phyloP scores from a whole-genome alignment of 306 rosid genomes.

The Medicago lupulina region DNA sequence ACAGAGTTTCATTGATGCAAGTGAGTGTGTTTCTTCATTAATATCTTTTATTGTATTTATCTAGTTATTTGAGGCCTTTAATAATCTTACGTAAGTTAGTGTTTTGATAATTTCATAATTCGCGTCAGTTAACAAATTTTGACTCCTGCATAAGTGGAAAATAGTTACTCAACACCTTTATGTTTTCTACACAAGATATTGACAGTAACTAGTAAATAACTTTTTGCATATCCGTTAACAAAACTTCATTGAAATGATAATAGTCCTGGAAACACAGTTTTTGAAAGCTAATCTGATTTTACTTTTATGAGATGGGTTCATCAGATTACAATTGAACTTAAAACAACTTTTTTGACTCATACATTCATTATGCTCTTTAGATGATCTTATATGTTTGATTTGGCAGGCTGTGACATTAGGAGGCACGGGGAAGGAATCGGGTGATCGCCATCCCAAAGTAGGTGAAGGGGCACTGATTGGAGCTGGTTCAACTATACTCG shows the following conservation, averaged over 20 bases:
- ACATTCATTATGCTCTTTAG: slow-evolving; percentile 30
- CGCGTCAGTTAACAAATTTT: slow-evolving; percentile 8
- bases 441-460: slow-evolving; percentile 93
- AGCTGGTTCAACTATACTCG: slow-evolving; percentile 85
- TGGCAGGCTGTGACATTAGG: slow-evolving; percentile 89
- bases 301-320: slow-evolving; percentile 18
- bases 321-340: background rate
- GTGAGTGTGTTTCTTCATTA: slow-evolving; percentile 58
- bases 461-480: slow-evolving; percentile 93
- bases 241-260: too few relatives aligned
- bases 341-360: background rate
- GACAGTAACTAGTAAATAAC: background rate
- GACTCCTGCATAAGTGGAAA: slow-evolving; percentile 26
- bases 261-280: background rate
- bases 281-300: slow-evolving; percentile 24
- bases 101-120: slow-evolving; percentile 20
- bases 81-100: slow-evolving; percentile 15
- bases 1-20: slow-evolving; percentile 96
- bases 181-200: too few relatives aligned
- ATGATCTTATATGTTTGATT: slow-evolving; percentile 35
- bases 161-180: too few relatives aligned
- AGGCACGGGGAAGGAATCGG: slow-evolving; percentile 85
- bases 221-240: too few relatives aligned
- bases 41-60: slow-evolving; percentile 22
- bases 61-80: slow-evolving; percentile 20